phyloP scores from a whole-genome alignment of 768 basidiomycete genomes.

The Rubroboletus satanas region DNA sequence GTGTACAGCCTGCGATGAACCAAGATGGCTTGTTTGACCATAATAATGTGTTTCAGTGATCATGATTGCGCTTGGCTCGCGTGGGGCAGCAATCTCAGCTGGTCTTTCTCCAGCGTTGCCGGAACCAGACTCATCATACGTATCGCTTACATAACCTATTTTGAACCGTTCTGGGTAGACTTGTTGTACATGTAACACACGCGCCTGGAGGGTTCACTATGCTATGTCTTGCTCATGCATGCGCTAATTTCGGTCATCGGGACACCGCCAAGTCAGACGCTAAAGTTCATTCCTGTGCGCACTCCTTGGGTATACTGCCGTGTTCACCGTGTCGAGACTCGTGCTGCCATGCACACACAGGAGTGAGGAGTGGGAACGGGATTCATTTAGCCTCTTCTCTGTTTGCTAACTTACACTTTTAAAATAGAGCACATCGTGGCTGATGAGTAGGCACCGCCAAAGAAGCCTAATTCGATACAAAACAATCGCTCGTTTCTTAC shows the following conservation, averaged over 20 bases:
- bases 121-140: not conserved
- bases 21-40: slow-evolving; percentile 7
- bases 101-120: not conserved
- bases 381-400: slow-evolving; percentile 9
- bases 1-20: slow-evolving; percentile 8
- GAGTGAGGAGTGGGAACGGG: slow-evolving; percentile 5
- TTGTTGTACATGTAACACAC: not conserved
- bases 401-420: slow-evolving; percentile 18
- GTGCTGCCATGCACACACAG: slow-evolving; percentile 1
- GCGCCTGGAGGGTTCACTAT: slow-evolving; percentile 4
- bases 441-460: not conserved
- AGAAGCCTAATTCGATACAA: not conserved
- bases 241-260: slow-evolving; percentile 18
- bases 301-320: not conserved
- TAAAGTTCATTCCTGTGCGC: slow-evolving; percentile 15
- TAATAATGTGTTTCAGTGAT: slow-evolving; percentile 10
- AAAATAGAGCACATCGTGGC: slow-evolving; percentile 4
- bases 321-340: not conserved
- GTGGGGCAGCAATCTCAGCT: not conserved
- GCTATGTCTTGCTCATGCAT: slow-evolving; percentile 18
- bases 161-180: not conserved
- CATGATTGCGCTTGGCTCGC: slow-evolving; percentile 7
- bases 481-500: slow-evolving; percentile 26
- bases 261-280: not conserved
- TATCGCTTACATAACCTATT: not conserved